Evolutionary conservation across 148 eudicot species (phyloP), one percentile per base, ranked within the genome.

Genomic region (Limonium bicolor): DNA sequence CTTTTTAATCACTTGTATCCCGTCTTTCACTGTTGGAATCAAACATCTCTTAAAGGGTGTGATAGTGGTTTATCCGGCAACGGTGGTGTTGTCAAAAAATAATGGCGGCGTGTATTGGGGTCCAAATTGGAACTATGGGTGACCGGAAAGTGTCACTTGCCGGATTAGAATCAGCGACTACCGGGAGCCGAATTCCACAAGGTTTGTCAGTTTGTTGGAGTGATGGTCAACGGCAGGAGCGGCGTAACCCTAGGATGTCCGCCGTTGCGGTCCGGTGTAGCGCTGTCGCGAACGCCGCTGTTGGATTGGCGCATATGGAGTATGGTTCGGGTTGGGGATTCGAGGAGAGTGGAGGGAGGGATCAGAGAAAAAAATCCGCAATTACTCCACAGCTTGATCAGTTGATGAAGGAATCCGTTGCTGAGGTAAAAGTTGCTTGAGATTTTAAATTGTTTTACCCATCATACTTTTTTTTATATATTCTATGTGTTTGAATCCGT

Each of bases 361-460:
- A 14, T 16, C 48, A 22, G 7, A 24, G n/a, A 31, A 43, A 25
- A 20, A 43, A 13, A 1, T 31, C 48, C 12, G 18, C 12, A 20
- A 43, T 11, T 43, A 13, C 31, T 43, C 48, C 48, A 7, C 48
- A 43, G 8, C 11, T 43, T 5, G 48, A 43, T 13, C 29, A 43
- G 17, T 43, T 43, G 48, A 43, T 43, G 31, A 43, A 43, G 31
- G 30, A 7, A 43, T 43, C 48, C 11, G 30, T 43, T 24, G 6
- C 48, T 13, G 48, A 43, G 48, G 48, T 43, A 3, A 43, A n/a
- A n/a, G n/a, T n/a, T n/a, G n/a, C n/a, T n/a, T n/a, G n/a, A n/a
- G n/a, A n/a, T n/a, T n/a, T n/a, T n/a, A n/a, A n/a, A n/a, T n/a
- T n/a, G n/a, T n/a, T n/a, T n/a, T n/a, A n/a, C n/a, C n/a, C n/a